A percentile compares a stretch with the other conserved stretches of the same genome.
These are phyloP conservation scores for Psidium guajava DNA, from an alignment of 345 rosid genomes.

Conservation along the genomic window DNA sequence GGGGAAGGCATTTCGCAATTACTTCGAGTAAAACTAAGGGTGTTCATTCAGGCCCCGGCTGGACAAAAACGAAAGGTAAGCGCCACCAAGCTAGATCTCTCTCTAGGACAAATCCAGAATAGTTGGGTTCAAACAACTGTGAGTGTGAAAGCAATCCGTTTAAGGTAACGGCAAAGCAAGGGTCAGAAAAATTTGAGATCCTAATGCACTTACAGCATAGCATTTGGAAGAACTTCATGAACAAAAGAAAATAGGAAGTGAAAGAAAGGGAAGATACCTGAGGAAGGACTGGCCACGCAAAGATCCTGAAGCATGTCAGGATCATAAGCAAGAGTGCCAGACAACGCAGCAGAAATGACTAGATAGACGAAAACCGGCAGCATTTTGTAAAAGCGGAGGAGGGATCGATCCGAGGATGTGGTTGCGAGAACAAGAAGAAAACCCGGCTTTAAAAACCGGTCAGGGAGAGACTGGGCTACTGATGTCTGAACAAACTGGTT, in stretches of 20 bases:
- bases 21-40: background rate
- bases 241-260: background rate
- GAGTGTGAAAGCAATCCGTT: background rate
- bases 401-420: background rate
- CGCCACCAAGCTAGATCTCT: background rate
- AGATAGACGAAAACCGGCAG: background rate
- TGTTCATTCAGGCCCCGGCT: background rate
- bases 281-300: conserved; percentile 38
- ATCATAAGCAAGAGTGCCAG: conserved; percentile 25
- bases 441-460: background rate
- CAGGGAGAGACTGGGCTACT: background rate
- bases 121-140: background rate
- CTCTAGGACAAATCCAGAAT: background rate
- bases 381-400: background rate
- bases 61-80: background rate
- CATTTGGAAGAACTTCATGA: background rate
- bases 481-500: background rate
- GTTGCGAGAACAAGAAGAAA: background rate
- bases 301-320: conserved; percentile 66
- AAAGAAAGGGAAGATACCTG: conserved; percentile 8
- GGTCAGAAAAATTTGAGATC: background rate
- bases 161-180: background rate
- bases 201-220: too few species aligned
- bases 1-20: background rate
- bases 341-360: conserved; percentile 5